These are phyloP conservation scores for Allium fistulosum DNA, from an alignment of 106 monocot genomes.

Conservation along the genomic window DNA sequence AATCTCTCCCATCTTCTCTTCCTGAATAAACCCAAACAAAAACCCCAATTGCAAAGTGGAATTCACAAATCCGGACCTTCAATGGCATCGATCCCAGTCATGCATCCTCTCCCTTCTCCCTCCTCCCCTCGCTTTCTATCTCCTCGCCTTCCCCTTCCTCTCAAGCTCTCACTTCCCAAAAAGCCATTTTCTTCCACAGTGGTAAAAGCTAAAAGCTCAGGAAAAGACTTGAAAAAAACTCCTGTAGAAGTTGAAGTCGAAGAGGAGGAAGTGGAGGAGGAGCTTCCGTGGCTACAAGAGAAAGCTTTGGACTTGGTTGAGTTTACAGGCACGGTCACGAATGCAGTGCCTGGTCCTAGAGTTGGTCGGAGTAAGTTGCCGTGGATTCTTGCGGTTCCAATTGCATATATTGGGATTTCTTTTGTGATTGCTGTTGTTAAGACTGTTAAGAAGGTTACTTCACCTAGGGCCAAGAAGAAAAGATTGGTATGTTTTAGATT, in stretches of 20 bases:
- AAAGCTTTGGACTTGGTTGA: slow-evolving; percentile 93
- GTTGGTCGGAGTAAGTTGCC: slow-evolving; percentile 74
- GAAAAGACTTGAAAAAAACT: slow-evolving; percentile 16
- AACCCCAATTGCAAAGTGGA: background rate
- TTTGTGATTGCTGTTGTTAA: slow-evolving; percentile 77
- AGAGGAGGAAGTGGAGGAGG: slow-evolving; percentile 90
- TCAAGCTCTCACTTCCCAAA: background rate
- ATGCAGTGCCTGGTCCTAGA: slow-evolving; percentile 85
- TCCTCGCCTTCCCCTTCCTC: slow-evolving; percentile 2
- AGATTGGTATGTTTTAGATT: slow-evolving; percentile 36
- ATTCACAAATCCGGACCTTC: background rate
- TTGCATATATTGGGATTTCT: slow-evolving; percentile 64
- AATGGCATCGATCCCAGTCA: slow-evolving; percentile 16
- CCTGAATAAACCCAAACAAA: no score
- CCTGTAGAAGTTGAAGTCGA: slow-evolving; percentile 25
- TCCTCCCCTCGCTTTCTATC: background rate
- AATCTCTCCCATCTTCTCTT: no score
- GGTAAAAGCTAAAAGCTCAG: slow-evolving; percentile 11
- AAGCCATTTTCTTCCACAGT: background rate
- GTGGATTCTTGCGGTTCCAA: slow-evolving; percentile 76
- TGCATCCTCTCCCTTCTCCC: slow-evolving; percentile 9
- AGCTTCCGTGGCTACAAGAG: slow-evolving; percentile 95
- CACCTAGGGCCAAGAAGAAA: slow-evolving; percentile 69
- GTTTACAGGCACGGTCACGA: slow-evolving; percentile 93
- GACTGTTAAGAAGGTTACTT: slow-evolving; percentile 75